These are phyloP conservation scores for Sarocladium strictum DNA, from an alignment of 2,329 filamentous ascomycete genomes.

Conservation along the genomic window DNA sequence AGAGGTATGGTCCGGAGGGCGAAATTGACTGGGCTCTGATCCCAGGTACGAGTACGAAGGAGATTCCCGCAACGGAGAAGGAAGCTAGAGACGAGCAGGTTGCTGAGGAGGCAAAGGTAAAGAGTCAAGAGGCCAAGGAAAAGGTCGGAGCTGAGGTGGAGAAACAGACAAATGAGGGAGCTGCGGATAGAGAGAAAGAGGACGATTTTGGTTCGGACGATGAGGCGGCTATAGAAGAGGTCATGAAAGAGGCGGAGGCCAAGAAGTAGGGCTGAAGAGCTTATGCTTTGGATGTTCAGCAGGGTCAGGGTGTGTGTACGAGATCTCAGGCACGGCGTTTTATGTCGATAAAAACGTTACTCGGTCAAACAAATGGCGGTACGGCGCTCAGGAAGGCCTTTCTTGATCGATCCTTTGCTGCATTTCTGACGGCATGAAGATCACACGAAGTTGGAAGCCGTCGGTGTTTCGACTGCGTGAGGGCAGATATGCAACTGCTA, in stretches of 20 bases:
- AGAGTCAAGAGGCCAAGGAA: conserved; percentile 3
- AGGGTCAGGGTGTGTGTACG: too few species aligned
- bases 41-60: conserved; percentile 29
- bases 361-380: too few species aligned
- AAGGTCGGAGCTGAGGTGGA: conserved; percentile 6
- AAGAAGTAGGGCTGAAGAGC: conserved; percentile 13
- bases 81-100: conserved; percentile 10
- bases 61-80: conserved; percentile 14
- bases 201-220: conserved; percentile 29
- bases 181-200: conserved; percentile 15
- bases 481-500: too few species aligned
- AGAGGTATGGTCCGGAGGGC: conserved; percentile 71
- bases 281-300: neutral
- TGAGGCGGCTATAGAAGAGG: conserved; percentile 31
- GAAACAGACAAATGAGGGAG: conserved; percentile 4
- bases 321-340: too few species aligned
- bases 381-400: too few species aligned
- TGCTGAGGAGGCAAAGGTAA: conserved; percentile 10
- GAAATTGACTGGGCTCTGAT: conserved; percentile 78
- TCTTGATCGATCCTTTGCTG: too few species aligned
- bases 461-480: too few species aligned
- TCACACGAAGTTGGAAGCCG: too few species aligned
- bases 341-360: too few species aligned
- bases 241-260: conserved; percentile 24
- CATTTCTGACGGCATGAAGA: too few species aligned